Base-by-base conservation (phyloP, 305 asterid species). In the Ajuga reptans region DNA sequence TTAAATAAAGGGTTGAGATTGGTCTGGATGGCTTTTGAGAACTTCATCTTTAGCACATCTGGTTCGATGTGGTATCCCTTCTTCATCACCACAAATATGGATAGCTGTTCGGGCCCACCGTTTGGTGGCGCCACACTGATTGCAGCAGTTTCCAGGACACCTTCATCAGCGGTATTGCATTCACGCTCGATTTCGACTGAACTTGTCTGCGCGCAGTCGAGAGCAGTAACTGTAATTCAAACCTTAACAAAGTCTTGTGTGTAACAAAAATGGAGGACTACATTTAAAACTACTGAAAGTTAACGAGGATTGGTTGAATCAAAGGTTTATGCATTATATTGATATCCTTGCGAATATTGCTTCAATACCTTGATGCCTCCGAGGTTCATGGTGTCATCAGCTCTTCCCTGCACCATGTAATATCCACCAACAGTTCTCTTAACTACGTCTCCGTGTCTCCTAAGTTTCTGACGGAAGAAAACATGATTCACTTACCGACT, bases 321-420 rank as follows among this genome's bases (percentile, higher is more conserved):
- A 31, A 1, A 31, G 36, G 36, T 31, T 31, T 31, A 1, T 31
- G 36, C 27, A 21, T 21, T 21, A 21, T 21, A 21, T 21, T 21
- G 27, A 21, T 2, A 21, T 21, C 27, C 27, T 21, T 0, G 27
- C 27, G 27, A 21, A 21, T 21, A 21, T 21, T 2, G 27, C 2
- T 21, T 21, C 27, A 21, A 0, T 81, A 88, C 98, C 90, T 90
- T 90, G 66, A 90, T 90, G 74, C 98, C 98, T 53, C 98, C 97
- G 10, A 92, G 90, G 79, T 92, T 92, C 98, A 92, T 90, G 56
- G 98, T 92, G 82, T 92, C 98, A 79, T 92, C 98, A 12, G 95
- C 92, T 81, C 98, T 77, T 57, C 98, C 98, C 68, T 87, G 95
- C 57, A 90, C 97, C 63, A 72, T 34, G 17, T 80, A 39, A 73